phyloP scores from a whole-genome alignment of 192 early-diverging fungal genomes.

The Geranomyces variabilis region DNA sequence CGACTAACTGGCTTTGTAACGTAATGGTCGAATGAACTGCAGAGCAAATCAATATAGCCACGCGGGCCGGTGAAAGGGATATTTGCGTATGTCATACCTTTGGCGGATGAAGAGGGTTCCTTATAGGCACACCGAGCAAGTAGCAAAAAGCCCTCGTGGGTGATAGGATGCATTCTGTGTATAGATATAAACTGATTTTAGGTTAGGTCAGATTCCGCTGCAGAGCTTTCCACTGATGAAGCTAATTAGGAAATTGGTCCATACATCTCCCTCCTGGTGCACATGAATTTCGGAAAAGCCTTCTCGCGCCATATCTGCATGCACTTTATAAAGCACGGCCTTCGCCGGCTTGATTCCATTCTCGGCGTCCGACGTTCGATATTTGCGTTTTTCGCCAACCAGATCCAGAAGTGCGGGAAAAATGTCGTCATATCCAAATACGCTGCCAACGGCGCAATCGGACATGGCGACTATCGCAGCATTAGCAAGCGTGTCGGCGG shows the following conservation, averaged over 20 bases:
- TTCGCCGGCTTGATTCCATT: conserved; percentile 70
- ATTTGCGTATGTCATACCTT: too few species aligned
- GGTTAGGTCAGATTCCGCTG: neutral
- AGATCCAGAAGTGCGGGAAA: conserved; percentile 87
- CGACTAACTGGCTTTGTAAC: conserved; percentile 50
- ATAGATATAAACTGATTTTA: conserved; percentile 61
- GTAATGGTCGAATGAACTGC: conserved; percentile 50
- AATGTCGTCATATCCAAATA: conserved; percentile 97
- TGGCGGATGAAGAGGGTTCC: conserved; percentile 12
- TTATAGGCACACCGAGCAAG: conserved; percentile 87
- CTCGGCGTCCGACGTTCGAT: conserved; percentile 63
- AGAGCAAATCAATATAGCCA: too few species aligned
- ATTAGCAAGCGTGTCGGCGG: conserved; percentile 91
- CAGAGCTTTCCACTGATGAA: neutral
- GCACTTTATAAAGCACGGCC: conserved; percentile 72
- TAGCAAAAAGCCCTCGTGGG: conserved; percentile 88
- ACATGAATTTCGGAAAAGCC: conserved; percentile 93
- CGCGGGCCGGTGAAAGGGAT: too few species aligned
- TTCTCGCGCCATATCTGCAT: conserved; percentile 80
- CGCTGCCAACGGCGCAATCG: conserved; percentile 89
- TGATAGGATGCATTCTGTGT: conserved; percentile 88
- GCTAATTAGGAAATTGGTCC: conserved; percentile 11
- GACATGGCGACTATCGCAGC: conserved; percentile 89
- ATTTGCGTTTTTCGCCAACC: conserved; percentile 82
- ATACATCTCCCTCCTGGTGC: conserved; percentile 87